phyloP scores from a whole-genome alignment of 2,329 filamentous ascomycete species.

The Talaromyces albobiverticillius region DNA sequence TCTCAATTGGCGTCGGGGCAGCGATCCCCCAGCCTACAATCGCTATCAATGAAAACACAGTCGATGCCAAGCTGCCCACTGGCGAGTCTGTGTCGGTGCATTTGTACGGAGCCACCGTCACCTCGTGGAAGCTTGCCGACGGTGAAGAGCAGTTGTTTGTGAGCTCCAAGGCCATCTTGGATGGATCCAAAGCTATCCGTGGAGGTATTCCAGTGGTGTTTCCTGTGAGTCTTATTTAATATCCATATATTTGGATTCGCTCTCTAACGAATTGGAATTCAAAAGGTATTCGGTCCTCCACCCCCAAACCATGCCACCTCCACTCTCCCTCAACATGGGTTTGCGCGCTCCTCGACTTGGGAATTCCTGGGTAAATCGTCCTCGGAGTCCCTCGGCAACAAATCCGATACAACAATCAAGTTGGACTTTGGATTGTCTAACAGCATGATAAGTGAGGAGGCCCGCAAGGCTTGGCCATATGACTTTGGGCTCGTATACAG shows the following conservation, averaged over 20 bases:
- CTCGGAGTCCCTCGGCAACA: constrained; percentile 35
- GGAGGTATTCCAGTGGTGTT: constrained; percentile 93
- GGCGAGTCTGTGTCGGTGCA: constrained; percentile 84
- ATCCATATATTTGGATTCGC: neutral
- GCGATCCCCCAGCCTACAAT: constrained; percentile 75
- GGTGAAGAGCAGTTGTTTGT: constrained; percentile 83
- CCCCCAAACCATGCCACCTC: constrained; percentile 74
- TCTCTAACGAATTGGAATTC: neutral
- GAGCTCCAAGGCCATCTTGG: constrained; percentile 73
- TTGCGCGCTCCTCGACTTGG: constrained; percentile 86
- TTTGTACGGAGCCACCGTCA: constrained; percentile 88
- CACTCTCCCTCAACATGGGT: constrained; percentile 85
- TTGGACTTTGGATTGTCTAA: constrained; percentile 90
- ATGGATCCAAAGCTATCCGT: constrained; percentile 84
- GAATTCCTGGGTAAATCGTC: constrained; percentile 73
- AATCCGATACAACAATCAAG: constrained; percentile 70
- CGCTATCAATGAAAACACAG: constrained; percentile 67
- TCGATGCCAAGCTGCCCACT: constrained; percentile 77
- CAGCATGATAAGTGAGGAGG: constrained; percentile 65
- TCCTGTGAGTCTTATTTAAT: constrained; percentile 62
- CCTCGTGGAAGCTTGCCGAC: constrained; percentile 82
- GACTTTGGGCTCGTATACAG: constrained; percentile 91
- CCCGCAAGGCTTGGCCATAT: constrained; percentile 74
- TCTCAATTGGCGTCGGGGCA: constrained; percentile 70
- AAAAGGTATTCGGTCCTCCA: constrained; percentile 76